A percentile compares a stretch with the other conserved stretches of the same genome.
Evolutionary conservation across 352 stramenopile species (phyloP).

Genomic region (Detonula confervacea): DNA sequence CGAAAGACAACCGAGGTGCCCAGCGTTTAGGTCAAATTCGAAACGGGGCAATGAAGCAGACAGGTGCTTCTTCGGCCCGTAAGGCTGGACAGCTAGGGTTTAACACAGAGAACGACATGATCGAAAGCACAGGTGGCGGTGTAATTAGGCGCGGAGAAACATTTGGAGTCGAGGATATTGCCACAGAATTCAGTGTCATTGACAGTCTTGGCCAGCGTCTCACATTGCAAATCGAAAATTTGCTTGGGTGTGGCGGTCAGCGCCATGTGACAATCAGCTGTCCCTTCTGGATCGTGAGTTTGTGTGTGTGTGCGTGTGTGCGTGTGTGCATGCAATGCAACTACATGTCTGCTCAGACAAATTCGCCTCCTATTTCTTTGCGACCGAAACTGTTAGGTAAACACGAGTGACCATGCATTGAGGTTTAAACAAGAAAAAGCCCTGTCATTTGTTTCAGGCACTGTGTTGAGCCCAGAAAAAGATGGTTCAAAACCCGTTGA

Average conservation of each 20-base stretch:
- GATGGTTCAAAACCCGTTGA: conserved; percentile 83
- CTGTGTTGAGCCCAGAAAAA: conserved; percentile 66
- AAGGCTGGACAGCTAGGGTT: conserved; percentile 49
- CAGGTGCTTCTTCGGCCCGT: conserved; percentile 8
- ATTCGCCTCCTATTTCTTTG: background rate
- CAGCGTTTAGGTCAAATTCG: conserved; percentile 30
- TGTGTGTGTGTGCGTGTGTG: background rate
- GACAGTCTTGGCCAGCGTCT: conserved; percentile 87
- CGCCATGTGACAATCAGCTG: conserved; percentile 85
- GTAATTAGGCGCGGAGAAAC: conserved; percentile 51
- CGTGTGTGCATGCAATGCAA: background rate
- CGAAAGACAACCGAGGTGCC: conserved; percentile 53
- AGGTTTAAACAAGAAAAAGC: conserved; percentile 86
- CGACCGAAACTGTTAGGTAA: conserved; percentile 73
- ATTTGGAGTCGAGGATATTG: conserved; percentile 76
- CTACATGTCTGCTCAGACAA: background rate
- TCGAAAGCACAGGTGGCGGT: conserved; percentile 42
- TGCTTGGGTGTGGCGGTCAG: conserved; percentile 86
- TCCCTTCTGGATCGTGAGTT: conserved; percentile 87
- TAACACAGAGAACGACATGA: conserved; percentile 51
- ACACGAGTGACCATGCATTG: conserved; percentile 88
- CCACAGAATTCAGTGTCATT: conserved; percentile 84
- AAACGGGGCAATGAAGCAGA: conserved; percentile 27
- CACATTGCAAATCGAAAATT: conserved; percentile 87
- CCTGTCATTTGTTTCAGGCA: conserved; percentile 75